Evolutionary conservation across 2,329 filamentous ascomycete genomes (phyloP).

Genomic region (Cladosporium sp.): DNA sequence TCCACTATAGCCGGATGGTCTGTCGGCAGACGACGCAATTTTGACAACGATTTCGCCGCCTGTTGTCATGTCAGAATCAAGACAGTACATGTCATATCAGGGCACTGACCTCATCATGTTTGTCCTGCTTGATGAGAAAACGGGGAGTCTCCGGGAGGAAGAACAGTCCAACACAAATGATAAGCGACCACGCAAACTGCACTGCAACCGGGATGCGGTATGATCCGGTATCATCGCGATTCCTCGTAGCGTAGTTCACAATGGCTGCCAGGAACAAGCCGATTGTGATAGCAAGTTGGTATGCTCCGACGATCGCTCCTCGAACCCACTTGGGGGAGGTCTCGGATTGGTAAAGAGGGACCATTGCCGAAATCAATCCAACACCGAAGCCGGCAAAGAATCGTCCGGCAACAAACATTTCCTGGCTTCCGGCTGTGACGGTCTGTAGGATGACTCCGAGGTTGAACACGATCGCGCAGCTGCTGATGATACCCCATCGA

Average conservation of each 20-base stretch:
- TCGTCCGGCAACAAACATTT: conserved; percentile 49
- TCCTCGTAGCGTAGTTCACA: conserved; percentile 63
- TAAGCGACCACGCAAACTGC: conserved; percentile 73
- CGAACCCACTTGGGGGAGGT: conserved; percentile 77
- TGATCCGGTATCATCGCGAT: conserved; percentile 22
- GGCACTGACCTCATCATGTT: conserved; percentile 40
- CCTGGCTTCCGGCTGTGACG: conserved; percentile 52
- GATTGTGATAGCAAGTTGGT: conserved; percentile 55
- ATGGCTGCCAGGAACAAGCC: conserved; percentile 64
- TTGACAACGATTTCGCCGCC: conserved; percentile 58
- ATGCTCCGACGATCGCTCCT: conserved; percentile 68
- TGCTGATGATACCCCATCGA: conserved; percentile 63
- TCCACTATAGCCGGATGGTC: conserved; percentile 55
- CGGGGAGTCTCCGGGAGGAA: conserved; percentile 77
- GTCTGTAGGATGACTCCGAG: conserved; percentile 71
- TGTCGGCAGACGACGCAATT: conserved; percentile 66
- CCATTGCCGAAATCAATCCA: conserved; percentile 55
- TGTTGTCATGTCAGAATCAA: conserved; percentile 30
- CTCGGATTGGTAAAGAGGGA: conserved; percentile 44
- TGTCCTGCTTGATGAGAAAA: conserved; percentile 73
- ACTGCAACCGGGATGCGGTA: conserved; percentile 58
- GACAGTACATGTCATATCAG: too few relatives aligned
- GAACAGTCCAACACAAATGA: conserved; percentile 67
- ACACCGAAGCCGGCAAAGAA: conserved; percentile 69
- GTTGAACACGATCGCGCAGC: conserved; percentile 60